These are phyloP conservation scores for Aspergillus affinis DNA, from an alignment of 495 filamentous ascomycete species.

Conservation along the genomic window DNA sequence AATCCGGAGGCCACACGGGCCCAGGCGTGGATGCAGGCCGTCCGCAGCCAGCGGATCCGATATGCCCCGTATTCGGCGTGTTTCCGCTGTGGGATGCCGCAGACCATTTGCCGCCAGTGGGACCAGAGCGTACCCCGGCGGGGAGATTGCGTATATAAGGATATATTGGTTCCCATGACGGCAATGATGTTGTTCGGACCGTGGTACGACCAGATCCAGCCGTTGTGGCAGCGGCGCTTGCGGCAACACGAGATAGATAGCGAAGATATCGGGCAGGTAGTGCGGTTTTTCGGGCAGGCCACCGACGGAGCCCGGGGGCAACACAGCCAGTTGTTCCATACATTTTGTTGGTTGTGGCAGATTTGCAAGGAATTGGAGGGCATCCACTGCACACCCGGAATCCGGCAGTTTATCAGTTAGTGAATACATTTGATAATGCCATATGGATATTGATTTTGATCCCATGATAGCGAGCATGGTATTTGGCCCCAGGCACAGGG, in stretches of 20 bases:
- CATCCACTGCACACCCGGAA: no score
- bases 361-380: not conserved
- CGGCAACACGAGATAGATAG: not conserved
- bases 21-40: not conserved
- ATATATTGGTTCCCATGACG: not conserved
- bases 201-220: not conserved
- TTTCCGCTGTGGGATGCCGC: not conserved
- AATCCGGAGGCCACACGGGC: not conserved
- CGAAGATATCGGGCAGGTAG: not conserved
- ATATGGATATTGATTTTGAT: no score
- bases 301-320: not conserved
- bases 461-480: no score
- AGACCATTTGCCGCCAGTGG: not conserved
- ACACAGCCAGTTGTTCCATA: conserved; percentile 1
- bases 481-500: no score
- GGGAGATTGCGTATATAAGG: not conserved
- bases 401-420: no score
- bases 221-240: not conserved
- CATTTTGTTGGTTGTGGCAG: not conserved
- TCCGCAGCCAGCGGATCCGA: not conserved
- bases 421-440: no score
- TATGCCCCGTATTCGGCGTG: not conserved
- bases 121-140: not conserved
- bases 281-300: not conserved
- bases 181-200: not conserved